A percentile compares a stretch with the other conserved stretches of the same genome.
Evolutionary conservation across 345 rosid species (phyloP).

Genomic region (Pistacia vera): DNA sequence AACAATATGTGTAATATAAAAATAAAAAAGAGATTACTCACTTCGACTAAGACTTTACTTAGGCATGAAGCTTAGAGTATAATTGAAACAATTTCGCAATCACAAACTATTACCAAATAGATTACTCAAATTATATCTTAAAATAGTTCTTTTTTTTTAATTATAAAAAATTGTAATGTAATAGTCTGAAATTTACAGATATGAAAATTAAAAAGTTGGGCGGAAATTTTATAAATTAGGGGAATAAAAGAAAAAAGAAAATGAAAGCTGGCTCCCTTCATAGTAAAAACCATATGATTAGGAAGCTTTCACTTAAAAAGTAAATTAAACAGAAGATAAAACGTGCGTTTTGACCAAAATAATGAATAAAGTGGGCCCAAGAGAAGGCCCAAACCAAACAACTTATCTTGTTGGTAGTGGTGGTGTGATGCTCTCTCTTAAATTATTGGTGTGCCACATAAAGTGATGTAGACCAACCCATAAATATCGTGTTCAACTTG

Average conservation of each 20-base stretch:
- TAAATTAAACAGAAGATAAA: constrained; percentile 2
- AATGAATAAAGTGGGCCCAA: not conserved
- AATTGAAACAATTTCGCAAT: not conserved
- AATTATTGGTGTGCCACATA: constrained; percentile 22
- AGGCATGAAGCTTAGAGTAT: constrained; percentile 4
- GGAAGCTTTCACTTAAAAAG: not conserved
- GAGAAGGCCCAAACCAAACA: not conserved
- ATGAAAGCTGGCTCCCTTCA: no score
- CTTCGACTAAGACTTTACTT: not conserved
- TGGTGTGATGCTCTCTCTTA: constrained; percentile 1
- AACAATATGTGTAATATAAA: not conserved
- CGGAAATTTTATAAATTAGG: no score
- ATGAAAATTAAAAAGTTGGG: no score
- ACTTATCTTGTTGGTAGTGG: not conserved
- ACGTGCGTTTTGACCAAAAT: constrained; percentile 27
- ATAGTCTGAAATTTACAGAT: no score
- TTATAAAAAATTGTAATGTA: no score
- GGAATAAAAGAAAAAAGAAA: no score
- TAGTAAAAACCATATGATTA: no score
- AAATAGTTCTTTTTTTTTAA: no score
- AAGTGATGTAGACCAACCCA: constrained; percentile 15
- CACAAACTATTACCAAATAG: not conserved
- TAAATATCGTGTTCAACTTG: constrained; percentile 11
- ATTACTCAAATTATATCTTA: no score
- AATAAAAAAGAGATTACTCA: not conserved